Evolutionary conservation across 2,329 filamentous ascomycete genomes (phyloP).

Genomic region (Pestalotiopsis fici): DNA sequence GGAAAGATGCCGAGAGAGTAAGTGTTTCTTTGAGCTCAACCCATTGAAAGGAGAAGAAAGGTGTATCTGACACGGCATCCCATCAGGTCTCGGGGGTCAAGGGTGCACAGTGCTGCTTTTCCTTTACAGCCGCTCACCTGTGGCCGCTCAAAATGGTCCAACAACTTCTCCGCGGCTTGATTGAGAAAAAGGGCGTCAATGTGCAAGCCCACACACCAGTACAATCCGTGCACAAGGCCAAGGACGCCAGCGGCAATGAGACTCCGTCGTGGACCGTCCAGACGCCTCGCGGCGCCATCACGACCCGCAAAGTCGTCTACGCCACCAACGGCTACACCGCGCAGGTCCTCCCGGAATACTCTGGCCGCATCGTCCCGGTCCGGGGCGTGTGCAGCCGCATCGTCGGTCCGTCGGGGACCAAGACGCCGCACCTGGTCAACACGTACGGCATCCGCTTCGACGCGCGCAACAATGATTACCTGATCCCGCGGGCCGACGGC

Average conservation of each 20-base stretch:
- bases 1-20: slow-evolving; percentile 28
- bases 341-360: slow-evolving; percentile 29
- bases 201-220: slow-evolving; percentile 22
- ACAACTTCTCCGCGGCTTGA: slow-evolving; percentile 9
- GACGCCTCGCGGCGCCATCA: slow-evolving; percentile 55
- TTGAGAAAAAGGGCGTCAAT: slow-evolving; percentile 14
- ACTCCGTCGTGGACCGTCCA: slow-evolving; percentile 44
- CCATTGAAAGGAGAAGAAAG: no score
- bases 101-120: slow-evolving; percentile 27
- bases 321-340: slow-evolving; percentile 36
- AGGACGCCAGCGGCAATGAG: slow-evolving; percentile 15
- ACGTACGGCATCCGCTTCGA: slow-evolving; percentile 7
- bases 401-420: not conserved
- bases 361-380: slow-evolving; percentile 30
- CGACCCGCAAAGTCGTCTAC: slow-evolving; percentile 42
- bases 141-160: slow-evolving; percentile 20
- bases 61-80: slow-evolving; percentile 11
- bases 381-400: slow-evolving; percentile 25
- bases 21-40: slow-evolving; percentile 4
- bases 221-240: slow-evolving; percentile 12
- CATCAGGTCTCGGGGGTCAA: slow-evolving; percentile 27
- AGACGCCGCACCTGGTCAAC: not conserved
- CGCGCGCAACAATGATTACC: slow-evolving; percentile 3
- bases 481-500: slow-evolving; percentile 37
- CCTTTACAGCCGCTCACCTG: slow-evolving; percentile 19